Evolutionary conservation across 495 filamentous ascomycete genomes (phyloP), one percentile per base, ranked within the genome.

Genomic region (Xylaria palmicola): DNA sequence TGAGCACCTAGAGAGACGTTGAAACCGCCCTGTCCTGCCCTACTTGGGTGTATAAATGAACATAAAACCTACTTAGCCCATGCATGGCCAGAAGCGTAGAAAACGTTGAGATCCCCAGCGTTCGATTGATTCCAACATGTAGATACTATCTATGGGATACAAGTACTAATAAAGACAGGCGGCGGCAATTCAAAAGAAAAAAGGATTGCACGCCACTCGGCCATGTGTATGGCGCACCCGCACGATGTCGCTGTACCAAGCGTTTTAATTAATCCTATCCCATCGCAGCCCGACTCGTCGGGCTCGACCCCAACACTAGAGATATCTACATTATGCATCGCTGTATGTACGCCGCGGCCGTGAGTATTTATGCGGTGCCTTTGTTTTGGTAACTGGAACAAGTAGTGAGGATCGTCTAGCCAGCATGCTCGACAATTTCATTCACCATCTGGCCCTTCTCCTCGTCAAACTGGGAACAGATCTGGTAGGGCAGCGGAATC

Each of bases 391-490:
- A 15, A 29, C 19, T 24, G 34, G 13, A 4, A 41, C 27, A 4
- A 3, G 15, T 13, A 19, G 7, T 27, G 32, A 27, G 15, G 5
- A 6, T 43, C 29, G 30, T 40, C 71, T 80, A 92, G 50, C 92
- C 90, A 53, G 86, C 85, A 75, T 96, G 91, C 63, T 92, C 90
- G 15, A 96, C 92, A 69, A 97, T 96, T 79, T 96, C 91, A 68
- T 80, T 92, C 17, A 90, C 83, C 62, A 96, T 67, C 61, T 87
- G 82, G 41, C 90, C 90, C 70, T 90, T 82, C 61, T 75, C 74
- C 61, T 76, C 65, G 68, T 88, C 87, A 60, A 88, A 81, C 59
- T 87, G 88, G 55, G 86, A 91, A 79, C 90, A 87, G 50, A 97
- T 87, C 84, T 98, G 94, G 74, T 92, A 88, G 4, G 94, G 94